phyloP scores from a whole-genome alignment of 148 eudicot genomes.

The Rhododendron kiyosumense region DNA sequence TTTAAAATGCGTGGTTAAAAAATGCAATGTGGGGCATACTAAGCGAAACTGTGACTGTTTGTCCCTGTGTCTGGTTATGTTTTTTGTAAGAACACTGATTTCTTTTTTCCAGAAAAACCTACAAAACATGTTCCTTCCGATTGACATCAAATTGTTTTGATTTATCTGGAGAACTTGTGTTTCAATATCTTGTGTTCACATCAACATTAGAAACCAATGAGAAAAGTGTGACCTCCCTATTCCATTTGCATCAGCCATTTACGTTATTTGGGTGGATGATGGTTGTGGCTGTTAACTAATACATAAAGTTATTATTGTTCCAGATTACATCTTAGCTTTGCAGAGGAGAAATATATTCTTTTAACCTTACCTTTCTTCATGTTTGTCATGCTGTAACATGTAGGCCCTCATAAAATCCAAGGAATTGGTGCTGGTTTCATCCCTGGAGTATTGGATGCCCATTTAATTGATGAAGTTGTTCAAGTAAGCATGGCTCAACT shows the following conservation, averaged over 20 bases:
- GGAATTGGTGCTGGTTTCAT: constrained; percentile 70
- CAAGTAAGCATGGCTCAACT: constrained; percentile 34
- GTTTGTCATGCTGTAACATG: background rate
- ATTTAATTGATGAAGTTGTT: constrained; percentile 52
- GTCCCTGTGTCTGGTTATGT: background rate
- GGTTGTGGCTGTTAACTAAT: background rate
- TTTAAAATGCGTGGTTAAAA: background rate
- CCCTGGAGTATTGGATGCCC: constrained; percentile 56
- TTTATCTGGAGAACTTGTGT: background rate
- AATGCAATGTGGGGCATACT: background rate
- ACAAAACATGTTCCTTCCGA: background rate
- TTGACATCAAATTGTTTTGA: background rate
- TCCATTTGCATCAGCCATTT: background rate
- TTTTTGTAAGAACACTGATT: background rate
- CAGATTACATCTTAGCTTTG: background rate
- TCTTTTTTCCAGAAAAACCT: background rate
- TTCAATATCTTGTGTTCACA: background rate
- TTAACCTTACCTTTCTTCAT: background rate
- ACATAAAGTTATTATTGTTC: background rate
- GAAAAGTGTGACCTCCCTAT: background rate
- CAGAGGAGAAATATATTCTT: background rate
- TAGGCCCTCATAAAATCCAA: constrained; percentile 68
- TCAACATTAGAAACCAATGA: background rate
- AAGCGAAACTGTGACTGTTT: background rate
- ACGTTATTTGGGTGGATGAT: background rate